phyloP scores from a whole-genome alignment of 1,284 basidiomycete species.

The Ustilago sp. region DNA sequence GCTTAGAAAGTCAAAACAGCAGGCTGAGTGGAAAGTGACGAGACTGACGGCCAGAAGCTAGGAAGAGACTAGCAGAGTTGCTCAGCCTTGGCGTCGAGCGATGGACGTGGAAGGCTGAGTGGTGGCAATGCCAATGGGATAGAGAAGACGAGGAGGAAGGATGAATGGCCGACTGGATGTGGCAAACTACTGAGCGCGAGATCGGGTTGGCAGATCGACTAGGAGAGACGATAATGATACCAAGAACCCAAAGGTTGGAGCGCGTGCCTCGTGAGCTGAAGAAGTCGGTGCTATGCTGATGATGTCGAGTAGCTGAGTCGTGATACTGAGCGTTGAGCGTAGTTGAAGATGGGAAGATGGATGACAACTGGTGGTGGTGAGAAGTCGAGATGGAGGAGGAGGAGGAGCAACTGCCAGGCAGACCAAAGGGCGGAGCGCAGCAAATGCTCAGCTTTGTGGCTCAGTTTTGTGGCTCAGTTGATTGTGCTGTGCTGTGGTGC shows the following conservation, averaged over 20 bases:
- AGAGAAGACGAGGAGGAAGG: neutral
- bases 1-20: slow-evolving; percentile 3
- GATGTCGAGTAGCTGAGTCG: slow-evolving; percentile 12
- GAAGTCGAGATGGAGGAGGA: neutral
- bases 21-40: slow-evolving; percentile 1
- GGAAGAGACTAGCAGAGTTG: slow-evolving; percentile 19
- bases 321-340: slow-evolving; percentile 2
- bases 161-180: slow-evolving; percentile 1
- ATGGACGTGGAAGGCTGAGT: slow-evolving; percentile 1
- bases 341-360: slow-evolving; percentile 4
- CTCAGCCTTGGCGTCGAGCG: neutral
- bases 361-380: neutral
- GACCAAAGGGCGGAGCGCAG: no score
- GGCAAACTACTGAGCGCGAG: slow-evolving; percentile 5
- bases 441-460: neutral
- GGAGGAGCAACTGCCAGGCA: neutral
- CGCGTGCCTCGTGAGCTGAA: neutral
- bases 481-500: neutral
- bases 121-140: slow-evolving; percentile 10
- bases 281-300: neutral
- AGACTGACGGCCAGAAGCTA: slow-evolving; percentile 4
- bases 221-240: neutral
- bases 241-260: neutral
- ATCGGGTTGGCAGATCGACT: slow-evolving; percentile 9
- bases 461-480: neutral